phyloP scores from a whole-genome alignment of 2,329 filamentous ascomycete species.

The Raffaelea arxii region DNA sequence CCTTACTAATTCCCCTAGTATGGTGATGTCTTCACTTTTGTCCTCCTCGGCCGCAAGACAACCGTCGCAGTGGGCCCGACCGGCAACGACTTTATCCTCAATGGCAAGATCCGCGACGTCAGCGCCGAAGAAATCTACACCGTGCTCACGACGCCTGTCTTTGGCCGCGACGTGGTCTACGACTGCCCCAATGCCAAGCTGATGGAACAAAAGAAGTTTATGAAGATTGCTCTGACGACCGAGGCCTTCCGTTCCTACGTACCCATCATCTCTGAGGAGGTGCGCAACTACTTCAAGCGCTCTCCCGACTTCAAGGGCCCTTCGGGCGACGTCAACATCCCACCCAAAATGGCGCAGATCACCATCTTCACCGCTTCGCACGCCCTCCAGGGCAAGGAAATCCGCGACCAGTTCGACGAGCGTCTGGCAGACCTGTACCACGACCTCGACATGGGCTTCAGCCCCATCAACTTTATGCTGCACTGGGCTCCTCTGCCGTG shows the following conservation, averaged over 20 bases:
- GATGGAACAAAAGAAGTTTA: conserved; percentile 84
- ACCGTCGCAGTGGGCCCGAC: conserved; percentile 39
- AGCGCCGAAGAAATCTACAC: conserved; percentile 46
- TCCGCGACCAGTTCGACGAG: conserved; percentile 59
- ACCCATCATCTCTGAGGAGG: conserved; percentile 60
- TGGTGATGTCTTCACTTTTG: conserved; percentile 45
- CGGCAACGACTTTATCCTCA: conserved; percentile 48
- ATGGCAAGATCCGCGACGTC: conserved; percentile 42
- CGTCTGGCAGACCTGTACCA: conserved; percentile 70
- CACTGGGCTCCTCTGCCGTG: conserved; percentile 70
- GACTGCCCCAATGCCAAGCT: conserved; percentile 77
- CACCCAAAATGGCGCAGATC: conserved; percentile 61
- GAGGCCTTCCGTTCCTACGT: conserved; percentile 58
- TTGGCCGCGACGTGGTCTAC: conserved; percentile 72
- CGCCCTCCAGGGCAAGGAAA: conserved; percentile 65
- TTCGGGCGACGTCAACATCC: conserved; percentile 54
- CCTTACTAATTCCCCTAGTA: conserved; percentile 21
- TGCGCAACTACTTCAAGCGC: conserved; percentile 52
- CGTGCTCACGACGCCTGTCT: conserved; percentile 44
- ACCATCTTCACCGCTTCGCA: conserved; percentile 75
- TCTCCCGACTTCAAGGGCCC: conserved; percentile 46
- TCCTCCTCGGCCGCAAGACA: conserved; percentile 39
- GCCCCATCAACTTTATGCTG: conserved; percentile 73
- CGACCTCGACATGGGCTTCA: conserved; percentile 71
- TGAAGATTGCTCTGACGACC: conserved; percentile 61